A percentile compares a stretch with the other conserved stretches of the same genome.
Evolutionary conservation across 179 eudicot species (phyloP).

Genomic region (Patellifolia procumbens): DNA sequence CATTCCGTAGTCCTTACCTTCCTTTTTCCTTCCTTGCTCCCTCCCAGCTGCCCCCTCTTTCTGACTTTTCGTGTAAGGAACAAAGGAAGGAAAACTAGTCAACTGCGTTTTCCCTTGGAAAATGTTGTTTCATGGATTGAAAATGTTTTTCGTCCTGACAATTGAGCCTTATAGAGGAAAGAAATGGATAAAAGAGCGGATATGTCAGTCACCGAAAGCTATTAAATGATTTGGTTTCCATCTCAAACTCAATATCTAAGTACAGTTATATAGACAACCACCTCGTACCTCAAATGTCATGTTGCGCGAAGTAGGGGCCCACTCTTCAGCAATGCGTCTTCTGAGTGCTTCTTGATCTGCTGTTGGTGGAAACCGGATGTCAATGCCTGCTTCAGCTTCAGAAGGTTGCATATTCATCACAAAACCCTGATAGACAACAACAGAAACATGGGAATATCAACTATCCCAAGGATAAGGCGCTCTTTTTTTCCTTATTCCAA

Average conservation of each 20-base stretch:
- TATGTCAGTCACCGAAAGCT: not conserved
- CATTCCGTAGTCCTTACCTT: no score
- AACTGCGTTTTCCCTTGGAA: no score
- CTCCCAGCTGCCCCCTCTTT: no score
- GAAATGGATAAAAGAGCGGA: not conserved
- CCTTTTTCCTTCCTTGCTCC: no score
- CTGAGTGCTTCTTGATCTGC: slow-evolving; percentile 60
- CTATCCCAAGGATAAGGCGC: not conserved
- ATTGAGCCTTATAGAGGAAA: no score
- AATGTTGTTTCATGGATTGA: no score
- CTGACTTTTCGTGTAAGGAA: no score
- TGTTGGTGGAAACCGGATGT: slow-evolving; percentile 82
- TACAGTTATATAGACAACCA: not conserved
- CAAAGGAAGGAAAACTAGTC: no score
- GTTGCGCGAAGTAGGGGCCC: slow-evolving; percentile 89
- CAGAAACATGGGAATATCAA: not conserved
- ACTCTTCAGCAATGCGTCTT: slow-evolving; percentile 71
- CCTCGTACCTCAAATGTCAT: slow-evolving; percentile 80
- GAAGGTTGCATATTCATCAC: slow-evolving; percentile 96
- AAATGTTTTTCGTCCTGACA: no score
- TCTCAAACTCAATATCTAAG: not conserved
- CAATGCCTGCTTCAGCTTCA: slow-evolving; percentile 89
- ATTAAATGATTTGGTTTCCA: not conserved
- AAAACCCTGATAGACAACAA: slow-evolving; percentile 54
- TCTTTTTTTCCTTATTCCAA: not conserved